Evolutionary conservation across 352 stramenopile genomes (phyloP).

Genomic region (Pythium folliculosum): DNA sequence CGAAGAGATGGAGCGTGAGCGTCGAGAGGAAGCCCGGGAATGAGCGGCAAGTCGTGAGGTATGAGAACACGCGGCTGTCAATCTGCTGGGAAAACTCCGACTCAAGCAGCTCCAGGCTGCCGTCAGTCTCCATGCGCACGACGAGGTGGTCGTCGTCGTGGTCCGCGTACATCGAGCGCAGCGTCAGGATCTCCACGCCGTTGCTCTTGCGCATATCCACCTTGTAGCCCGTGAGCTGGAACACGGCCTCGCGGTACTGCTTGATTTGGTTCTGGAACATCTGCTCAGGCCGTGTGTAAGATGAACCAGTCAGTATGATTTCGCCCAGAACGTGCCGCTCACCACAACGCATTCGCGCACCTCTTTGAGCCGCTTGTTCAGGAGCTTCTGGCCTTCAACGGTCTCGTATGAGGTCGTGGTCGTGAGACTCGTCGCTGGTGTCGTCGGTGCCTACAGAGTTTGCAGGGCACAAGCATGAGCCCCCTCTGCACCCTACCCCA

Average conservation of each 20-base stretch:
- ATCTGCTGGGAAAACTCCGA: slow-evolving; percentile 76
- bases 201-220: slow-evolving; percentile 85
- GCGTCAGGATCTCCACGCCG: slow-evolving; percentile 66
- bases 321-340: not conserved
- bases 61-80: slow-evolving; percentile 61
- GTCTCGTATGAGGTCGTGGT: slow-evolving; percentile 85
- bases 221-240: slow-evolving; percentile 88
- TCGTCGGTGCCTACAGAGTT: slow-evolving; percentile 4
- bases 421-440: slow-evolving; percentile 47
- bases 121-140: slow-evolving; percentile 80
- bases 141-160: slow-evolving; percentile 84
- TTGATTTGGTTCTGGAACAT: slow-evolving; percentile 77
- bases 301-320: not conserved
- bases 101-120: slow-evolving; percentile 80
- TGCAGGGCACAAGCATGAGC: not conserved
- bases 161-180: slow-evolving; percentile 85
- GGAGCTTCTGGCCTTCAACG: slow-evolving; percentile 80
- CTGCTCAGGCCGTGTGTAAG: slow-evolving; percentile 15
- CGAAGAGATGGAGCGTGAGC: slow-evolving; percentile 89
- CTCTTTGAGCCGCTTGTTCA: slow-evolving; percentile 89
- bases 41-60: slow-evolving; percentile 82
- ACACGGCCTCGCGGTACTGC: slow-evolving; percentile 89
- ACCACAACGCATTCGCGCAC: slow-evolving; percentile 23
- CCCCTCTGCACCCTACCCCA: not conserved
- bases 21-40: slow-evolving; percentile 89